These are phyloP conservation scores for Oryza australiensis DNA, from an alignment of 176 grass and related monocot species.

Conservation along the genomic window DNA sequence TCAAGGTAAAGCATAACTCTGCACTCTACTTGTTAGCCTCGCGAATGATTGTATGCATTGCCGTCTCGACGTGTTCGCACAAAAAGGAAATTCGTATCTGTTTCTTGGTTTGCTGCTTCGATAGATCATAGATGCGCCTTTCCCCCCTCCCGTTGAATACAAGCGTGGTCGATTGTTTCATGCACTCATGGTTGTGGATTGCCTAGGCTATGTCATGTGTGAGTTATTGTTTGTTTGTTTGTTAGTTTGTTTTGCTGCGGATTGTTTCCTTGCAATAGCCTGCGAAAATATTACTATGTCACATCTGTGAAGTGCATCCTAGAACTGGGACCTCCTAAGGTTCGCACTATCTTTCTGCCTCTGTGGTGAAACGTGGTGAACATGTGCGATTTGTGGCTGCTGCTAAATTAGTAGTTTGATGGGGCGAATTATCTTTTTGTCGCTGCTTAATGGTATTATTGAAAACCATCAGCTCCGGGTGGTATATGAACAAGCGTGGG, in stretches of 20 bases:
- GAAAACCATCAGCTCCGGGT: not conserved
- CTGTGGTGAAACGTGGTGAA: too few species aligned
- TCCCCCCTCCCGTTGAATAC: too few species aligned
- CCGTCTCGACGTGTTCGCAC: not conserved
- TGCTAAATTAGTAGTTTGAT: not conserved
- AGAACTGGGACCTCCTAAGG: not conserved
- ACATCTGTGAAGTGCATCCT: not conserved
- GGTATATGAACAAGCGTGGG: not conserved
- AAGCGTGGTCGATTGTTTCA: too few species aligned
- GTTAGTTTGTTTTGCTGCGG: too few species aligned
- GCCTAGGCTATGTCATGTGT: not conserved
- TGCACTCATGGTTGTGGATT: too few species aligned
- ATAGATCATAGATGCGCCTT: not conserved
- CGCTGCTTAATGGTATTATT: not conserved
- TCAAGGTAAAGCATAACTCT: not conserved
- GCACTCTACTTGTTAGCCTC: not conserved
- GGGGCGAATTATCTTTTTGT: not conserved
- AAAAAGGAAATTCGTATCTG: not conserved
- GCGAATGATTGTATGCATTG: not conserved
- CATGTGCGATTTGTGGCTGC: not conserved
- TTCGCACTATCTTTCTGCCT: not conserved
- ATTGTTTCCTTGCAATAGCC: not conserved
- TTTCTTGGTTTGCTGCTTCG: not conserved
- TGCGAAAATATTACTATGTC: not conserved
- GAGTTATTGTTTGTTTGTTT: too few species aligned